Evolutionary conservation across 2,329 filamentous ascomycete genomes (phyloP).

Genomic region (Aspergillaceae sp.): DNA sequence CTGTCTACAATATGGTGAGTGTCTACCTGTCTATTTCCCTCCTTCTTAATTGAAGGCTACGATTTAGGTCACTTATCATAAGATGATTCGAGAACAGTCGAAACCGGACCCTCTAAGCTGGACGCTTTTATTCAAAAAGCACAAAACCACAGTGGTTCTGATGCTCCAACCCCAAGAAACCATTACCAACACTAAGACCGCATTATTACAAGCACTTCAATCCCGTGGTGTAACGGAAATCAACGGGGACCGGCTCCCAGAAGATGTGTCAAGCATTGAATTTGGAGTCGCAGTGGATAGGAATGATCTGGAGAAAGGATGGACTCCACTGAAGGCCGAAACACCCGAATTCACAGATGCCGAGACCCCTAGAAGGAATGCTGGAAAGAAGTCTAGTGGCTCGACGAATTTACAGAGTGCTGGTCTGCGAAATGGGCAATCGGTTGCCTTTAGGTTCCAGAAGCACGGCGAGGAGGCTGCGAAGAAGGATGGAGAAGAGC

Average conservation of each 20-base stretch:
- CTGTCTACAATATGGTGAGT: slow-evolving; percentile 1
- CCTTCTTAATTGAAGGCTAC: no score
- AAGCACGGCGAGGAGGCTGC: slow-evolving; percentile 7
- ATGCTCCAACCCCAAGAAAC: slow-evolving; percentile 52
- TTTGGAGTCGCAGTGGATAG: slow-evolving; percentile 41
- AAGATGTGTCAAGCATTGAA: slow-evolving; percentile 35
- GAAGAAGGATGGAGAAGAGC: slow-evolving; percentile 9
- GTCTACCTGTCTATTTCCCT: no score
- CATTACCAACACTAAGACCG: slow-evolving; percentile 49
- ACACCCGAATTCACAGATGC: slow-evolving; percentile 17
- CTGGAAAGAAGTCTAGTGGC: slow-evolving; percentile 18
- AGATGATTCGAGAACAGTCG: slow-evolving; percentile 5
- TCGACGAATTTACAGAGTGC: slow-evolving; percentile 19
- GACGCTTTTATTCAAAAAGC: slow-evolving; percentile 65
- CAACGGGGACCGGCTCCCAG: slow-evolving; percentile 30
- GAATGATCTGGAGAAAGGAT: slow-evolving; percentile 43
- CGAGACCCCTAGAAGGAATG: slow-evolving; percentile 8
- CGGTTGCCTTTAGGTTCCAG: slow-evolving; percentile 29
- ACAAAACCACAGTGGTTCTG: slow-evolving; percentile 61
- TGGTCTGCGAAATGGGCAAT: slow-evolving; percentile 22
- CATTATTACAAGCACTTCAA: slow-evolving; percentile 50
- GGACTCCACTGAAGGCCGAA: slow-evolving; percentile 35
- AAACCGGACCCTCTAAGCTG: slow-evolving; percentile 42
- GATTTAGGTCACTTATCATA: background rate
- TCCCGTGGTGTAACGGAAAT: slow-evolving; percentile 35